phyloP scores from a whole-genome alignment of 352 stramenopile species.

The Blastocystis hominis region DNA sequence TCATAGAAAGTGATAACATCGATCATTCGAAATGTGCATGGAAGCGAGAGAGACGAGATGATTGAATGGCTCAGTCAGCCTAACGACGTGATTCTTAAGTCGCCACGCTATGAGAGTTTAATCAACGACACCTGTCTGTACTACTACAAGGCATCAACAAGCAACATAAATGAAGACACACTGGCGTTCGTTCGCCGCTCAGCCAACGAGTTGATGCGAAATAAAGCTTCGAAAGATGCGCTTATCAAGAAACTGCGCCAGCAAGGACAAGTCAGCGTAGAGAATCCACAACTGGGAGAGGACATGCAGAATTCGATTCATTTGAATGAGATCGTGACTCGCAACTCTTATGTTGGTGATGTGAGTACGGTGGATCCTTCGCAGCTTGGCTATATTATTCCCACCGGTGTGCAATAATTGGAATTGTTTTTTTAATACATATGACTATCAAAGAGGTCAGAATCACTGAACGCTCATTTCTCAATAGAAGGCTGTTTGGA shows the following conservation, averaged over 20 bases:
- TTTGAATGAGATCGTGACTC: not conserved
- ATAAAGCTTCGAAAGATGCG: constrained; percentile 55
- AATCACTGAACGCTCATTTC: not conserved
- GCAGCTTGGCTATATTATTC: constrained; percentile 13
- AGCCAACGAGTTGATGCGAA: constrained; percentile 48
- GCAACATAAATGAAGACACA: constrained; percentile 56
- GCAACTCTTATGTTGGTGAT: not conserved
- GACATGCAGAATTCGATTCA: not conserved
- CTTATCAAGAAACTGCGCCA: constrained; percentile 44
- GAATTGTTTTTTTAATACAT: not conserved
- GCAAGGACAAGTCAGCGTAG: not conserved
- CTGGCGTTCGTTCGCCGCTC: constrained; percentile 31
- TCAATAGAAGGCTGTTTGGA: not conserved
- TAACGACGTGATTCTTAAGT: constrained; percentile 54
- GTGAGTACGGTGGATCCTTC: not conserved
- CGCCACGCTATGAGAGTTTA: constrained; percentile 36
- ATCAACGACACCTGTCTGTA: constrained; percentile 50
- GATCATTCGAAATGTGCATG: not conserved
- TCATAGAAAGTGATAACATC: constrained; percentile 49
- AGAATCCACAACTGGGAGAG: not conserved
- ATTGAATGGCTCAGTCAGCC: constrained; percentile 40
- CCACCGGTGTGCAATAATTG: not conserved
- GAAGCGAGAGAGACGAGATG: not conserved
- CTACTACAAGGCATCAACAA: constrained; percentile 42
- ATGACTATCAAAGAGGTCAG: not conserved